Base-by-base conservation (phyloP, 345 rosid genomes). In the Corchorus capsularis region DNA sequence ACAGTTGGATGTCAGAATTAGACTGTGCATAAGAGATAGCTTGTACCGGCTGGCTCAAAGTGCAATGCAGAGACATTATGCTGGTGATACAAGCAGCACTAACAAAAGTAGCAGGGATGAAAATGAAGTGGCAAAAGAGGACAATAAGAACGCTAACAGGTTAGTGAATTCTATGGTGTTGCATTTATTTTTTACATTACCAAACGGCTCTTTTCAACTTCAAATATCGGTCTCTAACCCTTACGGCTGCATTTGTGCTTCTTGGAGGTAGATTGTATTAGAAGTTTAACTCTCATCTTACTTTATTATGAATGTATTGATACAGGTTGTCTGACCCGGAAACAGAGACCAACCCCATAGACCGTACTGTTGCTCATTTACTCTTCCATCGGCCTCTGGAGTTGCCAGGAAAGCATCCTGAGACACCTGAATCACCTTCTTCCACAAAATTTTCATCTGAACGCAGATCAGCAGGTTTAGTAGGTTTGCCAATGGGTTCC, bases 1-100 rank as follows among this genome's bases (percentile, higher is more conserved):
- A 63, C 92, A 96, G 98, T 77, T 94, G 90, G 94, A 94, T 76
- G 76, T 78, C 80, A 83, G 87, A 80, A 80, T 82, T 75, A 87
- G 97, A 89, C 87, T 92, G 54, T 88, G 91, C 75, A 89, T 92
- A 34, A 88, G 99, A 45, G 97, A 91, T 88, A 96, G 99, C 94
- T 91, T 96, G 91, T 89, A 86, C 87, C 94, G 97, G 83, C 78
- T 96, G 87, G 95, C 97, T 78, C 94, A 92, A 85, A 91, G 92
- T 78, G 94, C 97, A n/a, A 75, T 77, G 81, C 91, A 87, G 76
- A 91, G 98, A 89, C 92, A 91, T 82, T 79, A 76, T 69, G 78
- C 88, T 47, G 76, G 85, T 79, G 90, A 87, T 79, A 77, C 88
- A 57, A 76, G 85, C 77, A 87, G 90, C 79, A 82, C 81, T 68